Evolutionary conservation across 768 basidiomycete species (phyloP).

Genomic region (Cubamyces sp.): DNA sequence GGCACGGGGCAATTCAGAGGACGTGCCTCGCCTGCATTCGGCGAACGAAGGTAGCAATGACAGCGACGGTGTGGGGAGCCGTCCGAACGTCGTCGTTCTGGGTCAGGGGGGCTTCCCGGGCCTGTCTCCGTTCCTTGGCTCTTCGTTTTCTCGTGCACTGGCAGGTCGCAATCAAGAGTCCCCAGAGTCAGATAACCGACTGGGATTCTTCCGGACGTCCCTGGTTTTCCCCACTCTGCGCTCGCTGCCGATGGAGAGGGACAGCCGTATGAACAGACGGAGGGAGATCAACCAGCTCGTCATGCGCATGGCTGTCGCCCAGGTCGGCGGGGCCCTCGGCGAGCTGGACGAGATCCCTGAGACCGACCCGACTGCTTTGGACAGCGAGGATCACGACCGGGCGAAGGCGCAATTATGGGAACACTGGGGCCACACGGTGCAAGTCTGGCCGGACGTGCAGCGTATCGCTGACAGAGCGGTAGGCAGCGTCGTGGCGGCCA

Average conservation of each 20-base stretch:
- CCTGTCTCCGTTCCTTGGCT: constrained; percentile 41
- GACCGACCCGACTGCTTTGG: constrained; percentile 26
- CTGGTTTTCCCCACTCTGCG: constrained; percentile 68
- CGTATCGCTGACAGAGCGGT: constrained; percentile 79
- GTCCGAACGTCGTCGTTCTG: constrained; percentile 49
- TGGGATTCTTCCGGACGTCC: constrained; percentile 67
- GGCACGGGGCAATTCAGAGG: constrained; percentile 68
- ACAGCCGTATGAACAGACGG: constrained; percentile 61
- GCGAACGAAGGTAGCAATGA: constrained; percentile 45
- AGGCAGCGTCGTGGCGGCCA: constrained; percentile 57
- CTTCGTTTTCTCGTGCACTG: constrained; percentile 23
- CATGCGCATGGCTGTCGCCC: constrained; percentile 82
- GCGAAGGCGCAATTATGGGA: constrained; percentile 48
- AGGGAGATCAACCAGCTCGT: constrained; percentile 80
- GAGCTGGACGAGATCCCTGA: constrained; percentile 32
- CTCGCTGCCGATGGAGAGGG: constrained; percentile 55
- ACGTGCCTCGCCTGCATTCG: constrained; percentile 58
- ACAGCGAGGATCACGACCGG: constrained; percentile 28
- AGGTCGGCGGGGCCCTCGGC: constrained; percentile 70
- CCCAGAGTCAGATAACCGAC: constrained; percentile 28
- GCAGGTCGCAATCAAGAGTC: constrained; percentile 21
- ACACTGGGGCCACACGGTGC: constrained; percentile 73
- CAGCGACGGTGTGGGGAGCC: constrained; percentile 19
- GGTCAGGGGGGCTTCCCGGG: constrained; percentile 44
- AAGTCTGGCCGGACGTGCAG: constrained; percentile 70